Percentiles rank a stretch among this genome's conserved stretches.
Evolutionary conservation across 2,329 filamentous ascomycete species (phyloP).

Genomic region (Diatrype stigma): DNA sequence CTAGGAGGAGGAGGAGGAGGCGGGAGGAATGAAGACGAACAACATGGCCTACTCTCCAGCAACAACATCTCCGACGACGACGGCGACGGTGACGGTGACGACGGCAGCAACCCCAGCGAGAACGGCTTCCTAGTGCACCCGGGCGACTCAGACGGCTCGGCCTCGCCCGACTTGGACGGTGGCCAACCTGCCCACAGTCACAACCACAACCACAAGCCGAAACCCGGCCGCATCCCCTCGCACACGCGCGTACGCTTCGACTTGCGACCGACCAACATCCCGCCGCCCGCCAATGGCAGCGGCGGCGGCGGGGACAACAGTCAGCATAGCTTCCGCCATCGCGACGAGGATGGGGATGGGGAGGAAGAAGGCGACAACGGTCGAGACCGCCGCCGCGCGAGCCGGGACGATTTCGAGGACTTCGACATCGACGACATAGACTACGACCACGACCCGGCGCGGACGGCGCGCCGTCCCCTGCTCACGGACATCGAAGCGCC

Average conservation of each 20-base stretch:
- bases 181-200: too few species aligned
- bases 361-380: too few species aligned
- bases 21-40: constrained; percentile 27
- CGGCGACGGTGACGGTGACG: constrained; percentile 18
- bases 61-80: constrained; percentile 19
- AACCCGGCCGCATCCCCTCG: constrained; percentile 50
- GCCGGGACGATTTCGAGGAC: constrained; percentile 34
- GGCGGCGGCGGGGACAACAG: constrained; percentile 2
- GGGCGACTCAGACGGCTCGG: constrained; percentile 7
- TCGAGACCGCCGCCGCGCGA: background rate
- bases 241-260: constrained; percentile 61
- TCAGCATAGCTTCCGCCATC: constrained; percentile 10
- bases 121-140: constrained; percentile 23
- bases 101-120: constrained; percentile 5
- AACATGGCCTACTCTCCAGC: constrained; percentile 31
- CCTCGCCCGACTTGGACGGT: background rate
- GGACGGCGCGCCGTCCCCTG: constrained; percentile 57
- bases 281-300: constrained; percentile 21
- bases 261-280: constrained; percentile 30
- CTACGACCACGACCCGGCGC: constrained; percentile 33
- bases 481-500: constrained; percentile 71
- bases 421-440: constrained; percentile 28
- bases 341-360: constrained; percentile 13
- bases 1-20: too few species aligned
- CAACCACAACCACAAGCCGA: constrained; percentile 11